Evolutionary conservation across 768 basidiomycete genomes (phyloP).

Genomic region (Rhodosporidiobolus sp.): DNA sequence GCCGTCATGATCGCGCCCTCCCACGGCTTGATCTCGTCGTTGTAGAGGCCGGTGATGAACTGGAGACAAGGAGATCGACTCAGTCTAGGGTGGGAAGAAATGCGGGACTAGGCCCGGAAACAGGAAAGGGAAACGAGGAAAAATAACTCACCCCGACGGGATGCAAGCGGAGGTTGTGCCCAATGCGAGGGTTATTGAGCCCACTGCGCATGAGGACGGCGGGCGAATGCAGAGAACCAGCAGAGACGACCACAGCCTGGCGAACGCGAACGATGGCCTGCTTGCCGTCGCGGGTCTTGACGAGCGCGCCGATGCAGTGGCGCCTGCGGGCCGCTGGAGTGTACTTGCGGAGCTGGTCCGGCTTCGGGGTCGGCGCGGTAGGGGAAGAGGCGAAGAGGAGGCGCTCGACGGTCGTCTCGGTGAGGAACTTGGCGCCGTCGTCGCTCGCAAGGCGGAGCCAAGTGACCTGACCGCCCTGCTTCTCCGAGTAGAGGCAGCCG

Average conservation of each 20-base stretch:
- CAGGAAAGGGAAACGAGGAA: not conserved
- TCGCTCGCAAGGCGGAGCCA: slow-evolving; percentile 40
- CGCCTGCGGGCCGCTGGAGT: slow-evolving; percentile 8
- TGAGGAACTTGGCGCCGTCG: slow-evolving; percentile 35
- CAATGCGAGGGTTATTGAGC: slow-evolving; percentile 44
- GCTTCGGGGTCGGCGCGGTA: slow-evolving; percentile 1
- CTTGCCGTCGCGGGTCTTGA: slow-evolving; percentile 24
- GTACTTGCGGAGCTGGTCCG: slow-evolving; percentile 23
- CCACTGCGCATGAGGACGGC: slow-evolving; percentile 44
- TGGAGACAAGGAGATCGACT: not conserved
- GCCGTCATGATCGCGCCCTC: slow-evolving; percentile 47
- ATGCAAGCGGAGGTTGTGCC: slow-evolving; percentile 46
- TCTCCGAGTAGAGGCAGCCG: slow-evolving; percentile 40
- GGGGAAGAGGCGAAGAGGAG: slow-evolving; percentile 34
- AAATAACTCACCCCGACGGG: slow-evolving; percentile 29
- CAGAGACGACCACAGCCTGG: slow-evolving; percentile 43
- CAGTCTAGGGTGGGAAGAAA: no score
- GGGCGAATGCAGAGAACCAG: slow-evolving; percentile 44
- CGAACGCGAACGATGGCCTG: slow-evolving; percentile 26
- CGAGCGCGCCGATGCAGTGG: slow-evolving; percentile 38
- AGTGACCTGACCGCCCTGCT: slow-evolving; percentile 36
- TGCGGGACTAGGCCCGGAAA: no score
- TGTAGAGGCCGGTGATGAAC: slow-evolving; percentile 42
- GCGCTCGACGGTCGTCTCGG: slow-evolving; percentile 31
- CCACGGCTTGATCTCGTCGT: slow-evolving; percentile 44